A percentile compares a stretch with the other conserved stretches of the same genome.
Conservation (phyloP, 73 alveolate genomes). For the Tetrahymena elliotti region DNA sequence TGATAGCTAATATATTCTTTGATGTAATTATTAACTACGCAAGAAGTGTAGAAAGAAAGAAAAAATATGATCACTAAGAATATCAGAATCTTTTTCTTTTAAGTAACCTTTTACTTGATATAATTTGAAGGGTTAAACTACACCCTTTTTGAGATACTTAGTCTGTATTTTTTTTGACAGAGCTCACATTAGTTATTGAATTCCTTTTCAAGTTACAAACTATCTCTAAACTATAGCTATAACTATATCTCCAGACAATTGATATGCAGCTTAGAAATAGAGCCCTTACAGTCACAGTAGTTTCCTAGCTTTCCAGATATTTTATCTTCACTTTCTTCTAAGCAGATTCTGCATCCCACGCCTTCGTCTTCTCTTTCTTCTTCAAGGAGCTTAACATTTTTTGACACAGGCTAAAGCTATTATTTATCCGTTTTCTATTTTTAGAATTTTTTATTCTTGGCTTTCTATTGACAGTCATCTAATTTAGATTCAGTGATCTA, state of each 20-base stretch:
- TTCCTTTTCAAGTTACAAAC: not conserved
- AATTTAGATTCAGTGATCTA: not conserved
- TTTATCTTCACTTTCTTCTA: not conserved
- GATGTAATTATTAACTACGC: not conserved
- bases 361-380: not conserved
- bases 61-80: not conserved
- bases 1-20: not conserved
- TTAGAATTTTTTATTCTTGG: not conserved
- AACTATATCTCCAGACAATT: not conserved
- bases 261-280: not conserved
- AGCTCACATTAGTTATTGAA: not conserved
- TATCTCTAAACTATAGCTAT: not conserved
- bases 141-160: not conserved
- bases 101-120: not conserved
- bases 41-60: not conserved
- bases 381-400: not conserved
- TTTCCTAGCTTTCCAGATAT: not conserved
- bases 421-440: too few species aligned
- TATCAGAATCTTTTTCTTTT: not conserved
- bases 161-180: not conserved
- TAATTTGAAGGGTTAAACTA: not conserved
- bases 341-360: not conserved
- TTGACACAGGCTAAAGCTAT: not conserved
- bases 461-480: not conserved
- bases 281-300: not conserved